phyloP scores from a whole-genome alignment of 139 green algal genomes.

The Chlamydomonas incerta region DNA sequence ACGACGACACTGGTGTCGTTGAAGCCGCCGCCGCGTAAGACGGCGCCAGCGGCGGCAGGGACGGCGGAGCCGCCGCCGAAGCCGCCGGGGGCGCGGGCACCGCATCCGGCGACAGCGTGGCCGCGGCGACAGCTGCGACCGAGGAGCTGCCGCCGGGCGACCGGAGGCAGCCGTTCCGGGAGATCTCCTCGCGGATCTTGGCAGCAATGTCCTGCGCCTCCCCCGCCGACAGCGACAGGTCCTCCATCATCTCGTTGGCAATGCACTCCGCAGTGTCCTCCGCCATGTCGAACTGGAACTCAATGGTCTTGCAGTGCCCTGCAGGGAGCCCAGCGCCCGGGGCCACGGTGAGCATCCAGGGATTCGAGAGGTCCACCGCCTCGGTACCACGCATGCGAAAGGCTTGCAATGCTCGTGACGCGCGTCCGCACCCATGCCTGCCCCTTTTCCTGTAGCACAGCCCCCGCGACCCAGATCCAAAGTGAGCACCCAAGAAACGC shows the following conservation, averaged over 20 bases:
- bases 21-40: neutral
- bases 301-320: slow-evolving; percentile 82
- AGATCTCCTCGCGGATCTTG: slow-evolving; percentile 70
- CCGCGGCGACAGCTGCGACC: neutral
- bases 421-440: no score
- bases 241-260: slow-evolving; percentile 95
- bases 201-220: slow-evolving; percentile 74
- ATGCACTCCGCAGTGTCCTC: slow-evolving; percentile 90
- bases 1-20: no score
- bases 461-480: no score
- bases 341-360: no score
- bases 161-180: neutral
- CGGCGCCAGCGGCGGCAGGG: neutral
- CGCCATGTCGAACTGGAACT: slow-evolving; percentile 93
- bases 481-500: no score
- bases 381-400: no score
- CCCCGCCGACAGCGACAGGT: slow-evolving; percentile 81
- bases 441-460: no score
- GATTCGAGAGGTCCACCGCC: no score
- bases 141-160: neutral
- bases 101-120: neutral
- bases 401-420: no score
- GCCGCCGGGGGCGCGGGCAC: no score
- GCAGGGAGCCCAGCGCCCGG: no score
- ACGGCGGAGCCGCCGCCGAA: neutral